A percentile compares a stretch with the other conserved stretches of the same genome.
These are phyloP conservation scores for Pseudozyma hubeiensis DNA, from an alignment of 1,284 basidiomycete species.

Conservation along the genomic window DNA sequence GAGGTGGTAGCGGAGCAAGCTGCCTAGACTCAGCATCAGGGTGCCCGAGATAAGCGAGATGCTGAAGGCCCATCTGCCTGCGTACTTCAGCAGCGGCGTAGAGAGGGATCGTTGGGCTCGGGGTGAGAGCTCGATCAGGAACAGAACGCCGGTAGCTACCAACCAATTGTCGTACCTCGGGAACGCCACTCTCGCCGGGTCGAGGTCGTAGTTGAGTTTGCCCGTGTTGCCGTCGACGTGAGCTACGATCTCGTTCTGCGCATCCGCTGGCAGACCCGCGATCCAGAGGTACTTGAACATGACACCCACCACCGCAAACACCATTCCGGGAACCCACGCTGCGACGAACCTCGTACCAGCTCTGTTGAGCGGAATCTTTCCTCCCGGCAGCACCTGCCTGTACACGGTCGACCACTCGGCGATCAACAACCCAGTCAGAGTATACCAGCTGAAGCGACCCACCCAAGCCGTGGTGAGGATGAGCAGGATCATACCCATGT, in stretches of 20 bases:
- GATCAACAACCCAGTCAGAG: conserved; percentile 52
- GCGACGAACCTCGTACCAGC: conserved; percentile 11
- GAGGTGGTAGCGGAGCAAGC: conserved; percentile 30
- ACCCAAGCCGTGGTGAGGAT: conserved; percentile 56
- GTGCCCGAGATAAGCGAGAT: conserved; percentile 54
- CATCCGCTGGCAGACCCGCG: conserved; percentile 27
- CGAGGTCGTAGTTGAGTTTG: conserved; percentile 35
- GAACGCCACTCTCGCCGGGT: conserved; percentile 27
- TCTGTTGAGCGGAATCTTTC: conserved; percentile 24
- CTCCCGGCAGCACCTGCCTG: conserved; percentile 20
- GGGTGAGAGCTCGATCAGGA: conserved; percentile 49
- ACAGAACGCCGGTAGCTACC: conserved; percentile 41
- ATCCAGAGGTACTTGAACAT: conserved; percentile 59
- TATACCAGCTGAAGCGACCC: conserved; percentile 57
- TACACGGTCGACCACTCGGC: conserved; percentile 56
- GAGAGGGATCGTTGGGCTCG: conserved; percentile 13
- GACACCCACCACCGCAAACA: conserved; percentile 28
- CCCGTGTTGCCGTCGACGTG: conserved; percentile 52
- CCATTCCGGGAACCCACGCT: conserved; percentile 27
- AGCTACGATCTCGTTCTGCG: conserved; percentile 33
- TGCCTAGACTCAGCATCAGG: conserved; percentile 51
- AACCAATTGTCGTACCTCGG: conserved; percentile 60
- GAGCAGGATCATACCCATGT: conserved; percentile 41
- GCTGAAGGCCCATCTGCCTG: conserved; percentile 49
- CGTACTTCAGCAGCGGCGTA: conserved; percentile 17